A percentile compares a stretch with the other conserved stretches of the same genome.
phyloP scores from a whole-genome alignment of 169 alveolate genomes.

The Theileria parva region DNA sequence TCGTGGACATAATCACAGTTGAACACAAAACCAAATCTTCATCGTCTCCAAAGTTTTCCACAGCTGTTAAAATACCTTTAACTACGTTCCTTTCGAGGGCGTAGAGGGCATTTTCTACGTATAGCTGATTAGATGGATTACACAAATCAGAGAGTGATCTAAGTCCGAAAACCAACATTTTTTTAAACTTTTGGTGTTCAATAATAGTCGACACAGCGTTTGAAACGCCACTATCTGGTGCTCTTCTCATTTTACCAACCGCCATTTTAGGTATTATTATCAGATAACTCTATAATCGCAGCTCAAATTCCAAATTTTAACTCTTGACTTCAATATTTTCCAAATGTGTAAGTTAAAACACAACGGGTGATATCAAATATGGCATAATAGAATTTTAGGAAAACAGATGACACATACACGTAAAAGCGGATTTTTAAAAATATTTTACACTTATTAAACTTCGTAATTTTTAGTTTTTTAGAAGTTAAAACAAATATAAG shows the following conservation, averaged over 20 bases:
- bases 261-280: slow-evolving; percentile 30
- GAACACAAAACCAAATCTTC: slow-evolving; percentile 84
- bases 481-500: too few species aligned
- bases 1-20: slow-evolving; percentile 81
- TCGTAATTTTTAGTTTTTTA: too few species aligned
- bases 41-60: slow-evolving; percentile 86
- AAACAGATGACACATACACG: too few species aligned
- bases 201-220: slow-evolving; percentile 89
- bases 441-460: too few species aligned
- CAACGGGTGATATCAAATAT: too few species aligned
- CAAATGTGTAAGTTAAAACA: too few species aligned
- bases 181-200: slow-evolving; percentile 89
- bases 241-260: slow-evolving; percentile 74
- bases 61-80: slow-evolving; percentile 83
- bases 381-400: too few species aligned
- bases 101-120: slow-evolving; percentile 87
- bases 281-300: too few species aligned
- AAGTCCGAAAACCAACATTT: slow-evolving; percentile 89
- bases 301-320: too few species aligned
- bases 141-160: slow-evolving; percentile 89
- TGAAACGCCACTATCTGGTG: slow-evolving; percentile 90
- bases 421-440: too few species aligned
- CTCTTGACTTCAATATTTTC: too few species aligned
- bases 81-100: slow-evolving; percentile 86
- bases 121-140: slow-evolving; percentile 83